Evolutionary conservation across 176 grass and related monocot species (phyloP).

Genomic region (Juncus effusus): DNA sequence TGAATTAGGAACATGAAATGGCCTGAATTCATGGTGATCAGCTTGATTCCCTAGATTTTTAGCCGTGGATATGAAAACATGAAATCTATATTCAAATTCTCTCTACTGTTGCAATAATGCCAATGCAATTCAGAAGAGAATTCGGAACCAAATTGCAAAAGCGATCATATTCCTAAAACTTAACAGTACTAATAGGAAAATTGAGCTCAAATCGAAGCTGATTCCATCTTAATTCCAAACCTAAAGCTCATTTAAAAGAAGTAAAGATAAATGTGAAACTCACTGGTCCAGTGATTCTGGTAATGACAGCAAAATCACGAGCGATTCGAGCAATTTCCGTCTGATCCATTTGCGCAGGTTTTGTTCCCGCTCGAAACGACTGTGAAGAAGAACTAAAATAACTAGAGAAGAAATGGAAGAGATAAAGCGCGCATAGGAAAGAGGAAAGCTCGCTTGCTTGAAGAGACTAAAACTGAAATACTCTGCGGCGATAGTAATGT

Average conservation of each 20-base stretch:
- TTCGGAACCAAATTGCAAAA: background rate
- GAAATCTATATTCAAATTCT: background rate
- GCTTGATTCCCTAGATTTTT: too few relatives aligned
- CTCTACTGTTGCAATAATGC: background rate
- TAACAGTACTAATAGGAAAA: background rate
- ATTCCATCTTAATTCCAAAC: slow-evolving; percentile 7
- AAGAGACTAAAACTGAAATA: background rate
- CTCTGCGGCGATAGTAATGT: background rate
- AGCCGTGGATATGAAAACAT: background rate
- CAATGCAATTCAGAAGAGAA: background rate
- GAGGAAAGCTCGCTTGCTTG: background rate
- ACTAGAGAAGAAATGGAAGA: slow-evolving; percentile 9
- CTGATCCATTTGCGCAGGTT: slow-evolving; percentile 37
- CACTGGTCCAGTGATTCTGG: slow-evolving; percentile 61
- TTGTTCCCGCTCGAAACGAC: background rate
- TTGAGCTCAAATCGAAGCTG: background rate
- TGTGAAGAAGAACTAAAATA: background rate
- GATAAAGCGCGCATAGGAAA: slow-evolving; percentile 19
- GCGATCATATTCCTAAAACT: background rate
- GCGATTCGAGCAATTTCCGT: slow-evolving; percentile 45
- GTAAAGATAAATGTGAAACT: slow-evolving; percentile 28
- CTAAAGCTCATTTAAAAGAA: background rate
- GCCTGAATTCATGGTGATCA: background rate
- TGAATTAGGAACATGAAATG: background rate
- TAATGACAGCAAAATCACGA: slow-evolving; percentile 71